Percentiles rank a stretch among this genome's conserved stretches.
Conservation (phyloP, 2,329 filamentous ascomycete genomes). For the Fusarium cyanostomum region DNA sequence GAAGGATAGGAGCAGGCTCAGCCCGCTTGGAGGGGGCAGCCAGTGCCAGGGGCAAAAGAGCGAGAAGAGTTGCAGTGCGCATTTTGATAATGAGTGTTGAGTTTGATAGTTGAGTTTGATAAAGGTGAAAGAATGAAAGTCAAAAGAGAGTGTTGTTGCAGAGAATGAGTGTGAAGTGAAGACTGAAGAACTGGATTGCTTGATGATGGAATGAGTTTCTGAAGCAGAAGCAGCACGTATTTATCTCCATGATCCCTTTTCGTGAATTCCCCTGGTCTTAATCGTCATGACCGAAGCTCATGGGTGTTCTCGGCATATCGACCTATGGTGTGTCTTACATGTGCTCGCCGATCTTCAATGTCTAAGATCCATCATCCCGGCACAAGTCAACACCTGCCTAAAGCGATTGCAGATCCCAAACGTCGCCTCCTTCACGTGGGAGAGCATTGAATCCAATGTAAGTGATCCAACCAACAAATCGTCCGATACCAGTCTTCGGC, state of each 20-base stretch:
- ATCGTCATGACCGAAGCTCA: conserved; percentile 5
- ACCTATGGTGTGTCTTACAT: conserved; percentile 27
- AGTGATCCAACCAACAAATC: conserved; percentile 20
- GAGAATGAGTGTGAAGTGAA: conserved; percentile 22
- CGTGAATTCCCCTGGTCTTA: not conserved
- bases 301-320: conserved; percentile 12
- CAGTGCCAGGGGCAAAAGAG: conserved; percentile 46
- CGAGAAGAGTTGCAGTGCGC: conserved; percentile 47
- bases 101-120: not conserved
- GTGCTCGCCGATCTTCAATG: conserved; percentile 27
- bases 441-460: conserved; percentile 30
- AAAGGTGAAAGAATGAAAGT: conserved; percentile 8
- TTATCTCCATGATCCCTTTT: conserved; percentile 25
- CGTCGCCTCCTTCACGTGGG: conserved; percentile 12
- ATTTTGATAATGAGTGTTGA: conserved; percentile 39
- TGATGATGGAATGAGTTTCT: conserved; percentile 4
- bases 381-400: conserved; percentile 31
- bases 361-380: conserved; percentile 23
- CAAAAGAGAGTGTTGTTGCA: conserved; percentile 15
- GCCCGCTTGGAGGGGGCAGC: conserved; percentile 46
- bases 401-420: conserved; percentile 26
- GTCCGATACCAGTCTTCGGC: not conserved
- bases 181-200: conserved; percentile 30
- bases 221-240: conserved; percentile 20
- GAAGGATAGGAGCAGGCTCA: conserved; percentile 48